Percentiles rank a stretch among this genome's conserved stretches.
phyloP scores from a whole-genome alignment of 495 filamentous ascomycete species.

The Staphylotrichum longicolle region DNA sequence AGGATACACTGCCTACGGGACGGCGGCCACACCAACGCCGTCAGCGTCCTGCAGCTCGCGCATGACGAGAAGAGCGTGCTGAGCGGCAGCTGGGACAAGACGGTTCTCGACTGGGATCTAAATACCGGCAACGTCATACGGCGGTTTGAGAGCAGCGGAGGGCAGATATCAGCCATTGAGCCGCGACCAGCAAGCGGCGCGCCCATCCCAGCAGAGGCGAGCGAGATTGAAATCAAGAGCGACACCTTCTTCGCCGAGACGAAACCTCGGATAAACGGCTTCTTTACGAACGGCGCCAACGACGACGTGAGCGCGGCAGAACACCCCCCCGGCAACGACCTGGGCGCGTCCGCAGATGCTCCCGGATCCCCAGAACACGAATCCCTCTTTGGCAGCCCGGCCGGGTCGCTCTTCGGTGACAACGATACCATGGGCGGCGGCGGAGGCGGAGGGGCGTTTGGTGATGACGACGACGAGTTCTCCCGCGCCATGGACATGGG shows the following conservation, averaged over 20 bases:
- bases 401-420: constrained; percentile 59
- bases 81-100: constrained; percentile 96
- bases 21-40: constrained; percentile 78
- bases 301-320: neutral
- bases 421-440: constrained; percentile 59
- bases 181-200: constrained; percentile 73
- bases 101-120: constrained; percentile 90
- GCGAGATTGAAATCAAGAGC: constrained; percentile 54
- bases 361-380: constrained; percentile 69
- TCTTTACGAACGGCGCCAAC: constrained; percentile 39
- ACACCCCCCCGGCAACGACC: neutral
- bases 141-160: constrained; percentile 68
- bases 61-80: constrained; percentile 84
- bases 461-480: constrained; percentile 85
- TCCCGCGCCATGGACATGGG: constrained; percentile 69
- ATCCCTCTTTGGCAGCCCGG: constrained; percentile 60
- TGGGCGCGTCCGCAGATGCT: constrained; percentile 31
- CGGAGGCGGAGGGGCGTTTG: constrained; percentile 55
- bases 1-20: constrained; percentile 69
- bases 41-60: constrained; percentile 80
- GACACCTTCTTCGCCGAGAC: constrained; percentile 59
- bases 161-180: constrained; percentile 87
- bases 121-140: constrained; percentile 78
- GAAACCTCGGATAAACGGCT: constrained; percentile 50
- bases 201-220: constrained; percentile 69